These are phyloP conservation scores for Epichloe coenophiala DNA, from an alignment of 2,329 filamentous ascomycete species.

Conservation along the genomic window DNA sequence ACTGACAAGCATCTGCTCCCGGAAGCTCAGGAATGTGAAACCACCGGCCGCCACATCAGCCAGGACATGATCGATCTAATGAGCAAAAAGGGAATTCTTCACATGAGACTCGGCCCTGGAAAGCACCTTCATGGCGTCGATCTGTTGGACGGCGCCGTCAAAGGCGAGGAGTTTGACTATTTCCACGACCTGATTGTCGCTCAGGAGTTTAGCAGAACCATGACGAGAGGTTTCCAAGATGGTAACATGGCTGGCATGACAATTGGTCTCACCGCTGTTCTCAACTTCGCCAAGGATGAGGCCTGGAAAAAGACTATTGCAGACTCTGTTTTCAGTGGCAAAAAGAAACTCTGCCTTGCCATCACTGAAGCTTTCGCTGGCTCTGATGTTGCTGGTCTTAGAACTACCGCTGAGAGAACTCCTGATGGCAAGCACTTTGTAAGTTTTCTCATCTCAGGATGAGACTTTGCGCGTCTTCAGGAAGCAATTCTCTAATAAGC, in stretches of 20 bases:
- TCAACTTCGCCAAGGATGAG: conserved; percentile 62
- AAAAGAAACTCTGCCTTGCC: conserved; percentile 80
- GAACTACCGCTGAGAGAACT: conserved; percentile 67
- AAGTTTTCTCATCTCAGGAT: conserved; percentile 19
- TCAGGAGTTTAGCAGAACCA: conserved; percentile 60
- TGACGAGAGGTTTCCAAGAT: conserved; percentile 71
- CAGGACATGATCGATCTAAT: conserved; percentile 65
- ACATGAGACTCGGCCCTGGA: conserved; percentile 73
- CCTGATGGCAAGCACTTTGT: conserved; percentile 60
- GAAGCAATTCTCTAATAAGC: not conserved
- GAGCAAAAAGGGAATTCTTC: conserved; percentile 60
- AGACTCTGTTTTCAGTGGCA: conserved; percentile 60
- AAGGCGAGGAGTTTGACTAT: conserved; percentile 74
- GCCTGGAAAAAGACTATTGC: conserved; percentile 53
- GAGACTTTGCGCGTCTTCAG: not conserved
- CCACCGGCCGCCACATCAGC: conserved; percentile 56
- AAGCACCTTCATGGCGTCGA: conserved; percentile 63
- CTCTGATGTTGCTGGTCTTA: conserved; percentile 61
- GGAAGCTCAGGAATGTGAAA: conserved; percentile 65
- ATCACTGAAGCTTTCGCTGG: conserved; percentile 85
- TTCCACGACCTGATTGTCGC: conserved; percentile 68
- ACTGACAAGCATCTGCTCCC: conserved; percentile 57
- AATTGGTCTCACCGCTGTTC: conserved; percentile 65
- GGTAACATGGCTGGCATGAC: conserved; percentile 81
- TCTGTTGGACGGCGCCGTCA: conserved; percentile 54